These are phyloP conservation scores for Lactarius quietus DNA, from an alignment of 768 basidiomycete genomes.

Conservation along the genomic window DNA sequence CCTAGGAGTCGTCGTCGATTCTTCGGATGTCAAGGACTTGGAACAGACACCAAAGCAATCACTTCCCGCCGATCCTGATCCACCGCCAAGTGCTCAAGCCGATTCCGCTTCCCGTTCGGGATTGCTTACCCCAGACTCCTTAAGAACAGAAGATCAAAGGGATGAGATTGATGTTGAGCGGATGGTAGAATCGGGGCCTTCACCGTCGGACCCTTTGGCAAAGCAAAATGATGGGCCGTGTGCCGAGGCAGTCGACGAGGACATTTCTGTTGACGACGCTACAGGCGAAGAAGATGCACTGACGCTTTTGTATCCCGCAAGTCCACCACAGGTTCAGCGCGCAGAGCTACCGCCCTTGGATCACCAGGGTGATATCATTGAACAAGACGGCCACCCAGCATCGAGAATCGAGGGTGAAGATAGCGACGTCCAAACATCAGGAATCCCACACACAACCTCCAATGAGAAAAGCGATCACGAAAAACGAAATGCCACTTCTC, in stretches of 20 bases:
- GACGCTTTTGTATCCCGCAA: constrained; percentile 11
- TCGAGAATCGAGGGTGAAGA: not conserved
- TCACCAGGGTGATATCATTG: not conserved
- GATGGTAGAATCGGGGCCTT: constrained; percentile 17
- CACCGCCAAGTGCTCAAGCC: constrained; percentile 2
- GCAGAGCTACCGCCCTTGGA: not conserved
- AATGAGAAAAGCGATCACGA: too few relatives aligned
- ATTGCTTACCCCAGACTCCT: constrained; percentile 10
- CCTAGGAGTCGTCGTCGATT: constrained; percentile 11
- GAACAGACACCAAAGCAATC: not conserved
- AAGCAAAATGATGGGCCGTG: constrained; percentile 4
- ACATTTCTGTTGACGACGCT: not conserved
- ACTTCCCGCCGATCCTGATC: constrained; percentile 10
- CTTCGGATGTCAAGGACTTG: not conserved
- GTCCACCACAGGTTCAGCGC: not conserved
- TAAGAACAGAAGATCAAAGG: constrained; percentile 18
- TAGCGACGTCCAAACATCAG: not conserved
- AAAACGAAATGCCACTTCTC: too few relatives aligned
- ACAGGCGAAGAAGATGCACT: constrained; percentile 1
- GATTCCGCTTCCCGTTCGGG: not conserved
- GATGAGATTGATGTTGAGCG: constrained; percentile 23
- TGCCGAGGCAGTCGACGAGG: not conserved
- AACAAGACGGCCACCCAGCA: not conserved
- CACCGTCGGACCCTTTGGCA: not conserved
- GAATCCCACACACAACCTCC: constrained; percentile 5